Base-by-base conservation (phyloP, 106 monocot species). In the Iris macrosiphon region DNA sequence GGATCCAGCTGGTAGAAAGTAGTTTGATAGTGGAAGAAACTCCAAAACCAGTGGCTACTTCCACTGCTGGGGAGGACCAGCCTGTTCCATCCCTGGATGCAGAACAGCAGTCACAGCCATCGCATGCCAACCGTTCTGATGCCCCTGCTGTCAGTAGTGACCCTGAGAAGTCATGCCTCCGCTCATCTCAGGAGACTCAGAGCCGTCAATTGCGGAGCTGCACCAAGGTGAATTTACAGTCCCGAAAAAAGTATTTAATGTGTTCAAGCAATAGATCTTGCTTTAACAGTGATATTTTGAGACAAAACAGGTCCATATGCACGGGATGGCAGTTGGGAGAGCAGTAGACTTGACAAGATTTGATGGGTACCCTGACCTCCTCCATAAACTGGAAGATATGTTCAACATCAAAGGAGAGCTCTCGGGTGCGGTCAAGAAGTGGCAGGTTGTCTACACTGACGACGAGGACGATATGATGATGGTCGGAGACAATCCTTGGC, bases 381-480 rank as follows among this genome's bases (percentile, higher is more conserved):
- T 70, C 22, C 20, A 3, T 5, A 94, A 84, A 61, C 68, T 94
- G 70, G 93, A 94, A 62, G 72, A 78, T 22, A 81, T 88, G 84
- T 94, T 94, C 56, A 63, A 45, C 58, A 81, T 94, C 7, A 16
- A 63, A 11, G 74, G 80, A 13, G 81, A 84, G 73, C 72, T 84
- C 8, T 19, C 48, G 33, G 66, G 75, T 13, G 13, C 69, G 2
- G 21, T 49, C 0, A 78, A 83, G 49, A 88, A 88, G 45, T 93
- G 93, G 93, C 77, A 84, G 57, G 80, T 93, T 24, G 71, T 81
- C 33, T 93, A 75, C 74, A 80, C 87, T 1, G 93, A 93, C 50
- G 83, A 88, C 51, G 88, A 93, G 55, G 77, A 85, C 61, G 93
- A 88, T 72, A 84, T 80, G 68, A 87, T 87, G 87, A 57, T 80